Evolutionary conservation across 768 basidiomycete species (phyloP).

Genomic region (Pisolithus marmoratus): DNA sequence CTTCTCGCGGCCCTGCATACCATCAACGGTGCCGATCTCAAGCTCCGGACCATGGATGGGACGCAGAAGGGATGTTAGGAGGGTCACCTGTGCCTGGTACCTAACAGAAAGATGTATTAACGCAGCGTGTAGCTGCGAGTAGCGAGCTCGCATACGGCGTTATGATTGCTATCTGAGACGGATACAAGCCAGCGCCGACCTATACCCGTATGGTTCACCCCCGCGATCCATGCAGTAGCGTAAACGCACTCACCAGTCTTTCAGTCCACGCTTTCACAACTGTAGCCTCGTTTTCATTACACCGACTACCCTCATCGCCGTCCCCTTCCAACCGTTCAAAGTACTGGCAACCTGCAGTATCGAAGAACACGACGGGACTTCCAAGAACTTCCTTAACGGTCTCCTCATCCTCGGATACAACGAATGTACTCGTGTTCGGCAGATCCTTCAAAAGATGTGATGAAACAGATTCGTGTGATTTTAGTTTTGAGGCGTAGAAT

Average conservation of each 20-base stretch:
- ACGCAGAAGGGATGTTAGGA: slow-evolving; percentile 72
- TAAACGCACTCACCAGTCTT: slow-evolving; percentile 51
- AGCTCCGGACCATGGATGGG: slow-evolving; percentile 61
- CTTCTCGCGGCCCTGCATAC: slow-evolving; percentile 96
- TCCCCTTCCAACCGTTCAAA: slow-evolving; percentile 78
- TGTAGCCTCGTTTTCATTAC: slow-evolving; percentile 92
- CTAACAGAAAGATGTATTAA: slow-evolving; percentile 29
- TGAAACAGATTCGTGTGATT: slow-evolving; percentile 66
- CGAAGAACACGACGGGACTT: slow-evolving; percentile 86
- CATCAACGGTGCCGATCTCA: slow-evolving; percentile 94
- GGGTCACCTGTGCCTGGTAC: slow-evolving; percentile 91
- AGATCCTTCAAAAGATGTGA: slow-evolving; percentile 69
- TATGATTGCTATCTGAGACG: slow-evolving; percentile 79
- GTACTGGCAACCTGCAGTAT: slow-evolving; percentile 92
- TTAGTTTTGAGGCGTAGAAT: slow-evolving; percentile 69
- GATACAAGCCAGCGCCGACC: slow-evolving; percentile 55
- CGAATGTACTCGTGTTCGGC: slow-evolving; percentile 40
- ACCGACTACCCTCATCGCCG: slow-evolving; percentile 83
- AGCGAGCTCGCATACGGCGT: slow-evolving; percentile 56
- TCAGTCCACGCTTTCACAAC: slow-evolving; percentile 82
- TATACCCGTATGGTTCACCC: slow-evolving; percentile 19
- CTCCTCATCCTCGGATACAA: slow-evolving; percentile 44
- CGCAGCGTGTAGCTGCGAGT: background rate
- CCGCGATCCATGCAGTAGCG: slow-evolving; percentile 1
- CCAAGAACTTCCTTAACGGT: slow-evolving; percentile 67